Conservation (phyloP, 139 green algal genomes). For the Limnomonas spitsbergensis region DNA sequence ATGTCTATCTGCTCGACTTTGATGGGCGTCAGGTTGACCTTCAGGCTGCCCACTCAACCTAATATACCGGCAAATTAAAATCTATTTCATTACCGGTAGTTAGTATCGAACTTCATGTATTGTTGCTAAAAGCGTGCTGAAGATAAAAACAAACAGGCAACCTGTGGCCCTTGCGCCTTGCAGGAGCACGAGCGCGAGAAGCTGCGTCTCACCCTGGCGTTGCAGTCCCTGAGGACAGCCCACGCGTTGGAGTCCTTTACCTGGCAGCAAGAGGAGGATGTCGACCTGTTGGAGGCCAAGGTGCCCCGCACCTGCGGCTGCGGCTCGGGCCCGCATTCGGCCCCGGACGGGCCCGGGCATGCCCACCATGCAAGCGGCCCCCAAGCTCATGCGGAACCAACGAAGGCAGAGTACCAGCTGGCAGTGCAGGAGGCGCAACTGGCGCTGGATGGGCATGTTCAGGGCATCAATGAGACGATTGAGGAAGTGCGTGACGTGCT, state of each 20-base stretch:
- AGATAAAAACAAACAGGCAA: too few relatives aligned
- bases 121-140: too few relatives aligned
- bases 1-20: too few relatives aligned
- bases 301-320: neutral
- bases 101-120: too few relatives aligned
- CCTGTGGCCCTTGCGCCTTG: too few relatives aligned
- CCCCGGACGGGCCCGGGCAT: neutral
- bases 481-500: constrained; percentile 7
- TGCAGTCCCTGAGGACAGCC: constrained; percentile 31
- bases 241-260: constrained; percentile 23
- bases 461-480: neutral
- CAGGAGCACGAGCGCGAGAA: constrained; percentile 59
- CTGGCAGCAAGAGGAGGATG: constrained; percentile 29
- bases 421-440: constrained; percentile 6
- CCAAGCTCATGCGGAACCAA: neutral
- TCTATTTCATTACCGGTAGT: too few relatives aligned
- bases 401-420: neutral
- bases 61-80: too few relatives aligned
- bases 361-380: neutral
- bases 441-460: constrained; percentile 8
- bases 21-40: too few relatives aligned
- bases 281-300: neutral
- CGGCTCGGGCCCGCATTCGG: neutral
- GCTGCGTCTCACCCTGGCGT: constrained; percentile 47
- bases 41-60: too few relatives aligned